Evolutionary conservation across 768 basidiomycete species (phyloP), one percentile per base, ranked within the genome.

Genomic region (Suillus cothurnatus): DNA sequence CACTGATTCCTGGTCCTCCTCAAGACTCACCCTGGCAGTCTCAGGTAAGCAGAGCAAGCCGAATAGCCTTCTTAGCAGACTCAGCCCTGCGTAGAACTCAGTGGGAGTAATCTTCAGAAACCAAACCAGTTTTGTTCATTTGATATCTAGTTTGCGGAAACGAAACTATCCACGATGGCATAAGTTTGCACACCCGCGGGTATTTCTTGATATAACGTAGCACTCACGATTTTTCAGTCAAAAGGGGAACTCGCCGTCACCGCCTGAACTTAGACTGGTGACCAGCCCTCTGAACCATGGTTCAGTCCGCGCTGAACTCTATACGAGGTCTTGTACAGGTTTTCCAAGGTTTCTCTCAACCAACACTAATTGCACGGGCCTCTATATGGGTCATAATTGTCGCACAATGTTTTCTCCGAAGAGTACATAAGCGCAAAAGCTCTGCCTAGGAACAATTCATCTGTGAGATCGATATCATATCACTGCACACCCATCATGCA

Each of bases 11-110:
- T 78, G 82, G 12, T 89, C 87, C 73, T 90, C 89, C 69, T 90
- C 89, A 67, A 90, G 75, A 69, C 87, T 87, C 58, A 91, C 74
- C 49, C 89, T 91, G 0, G 88, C 88, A 39, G 91, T 93, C 79
- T 95, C 92, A 0, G 92, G 92, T 81, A 92, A 94, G 73, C 86
- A 90, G 67, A 76, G 81, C 23, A 87, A 64, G 55, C 88, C 87
- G 76, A 93, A 94, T 17, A 90, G 26, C 81, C 85, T 88, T 6
- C 89, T 88, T 12, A 90, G 77, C 6, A 88, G 76, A 76, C 91
- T 92, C 15, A 92, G 78, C 2, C 88, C 89, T 0, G 87, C 90
- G 70, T 92, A 93, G 72, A 93, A 86, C 7, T 87, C 89, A 0
- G 89, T 79, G 0, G 91, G 88, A 2, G 91, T 91, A 69, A 91